These are phyloP conservation scores for Cerioporus squamosus DNA, from an alignment of 1,284 basidiomycete species.

Conservation along the genomic window DNA sequence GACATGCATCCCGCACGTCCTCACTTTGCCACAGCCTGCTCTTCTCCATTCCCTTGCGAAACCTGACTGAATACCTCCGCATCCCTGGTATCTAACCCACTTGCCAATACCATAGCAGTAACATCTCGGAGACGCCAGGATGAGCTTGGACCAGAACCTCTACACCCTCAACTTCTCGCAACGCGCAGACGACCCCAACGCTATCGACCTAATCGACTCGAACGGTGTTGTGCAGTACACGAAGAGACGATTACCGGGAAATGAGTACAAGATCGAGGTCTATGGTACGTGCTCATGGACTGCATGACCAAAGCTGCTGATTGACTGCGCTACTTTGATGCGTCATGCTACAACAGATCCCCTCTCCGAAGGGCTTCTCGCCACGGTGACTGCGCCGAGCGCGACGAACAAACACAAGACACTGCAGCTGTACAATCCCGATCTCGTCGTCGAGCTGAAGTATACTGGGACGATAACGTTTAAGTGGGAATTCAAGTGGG, in stretches of 20 bases:
- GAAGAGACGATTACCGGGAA: slow-evolving; percentile 58
- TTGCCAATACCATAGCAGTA: too few relatives aligned
- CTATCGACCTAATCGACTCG: slow-evolving; percentile 70
- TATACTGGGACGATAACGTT: slow-evolving; percentile 75
- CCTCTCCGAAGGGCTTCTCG: slow-evolving; percentile 65
- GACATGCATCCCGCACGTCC: slow-evolving; percentile 5
- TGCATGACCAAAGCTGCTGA: neutral
- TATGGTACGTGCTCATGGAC: slow-evolving; percentile 52
- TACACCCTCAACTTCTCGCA: slow-evolving; percentile 74
- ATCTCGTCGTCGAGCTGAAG: slow-evolving; percentile 68
- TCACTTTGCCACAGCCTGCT: slow-evolving; percentile 3
- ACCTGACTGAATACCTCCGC: neutral
- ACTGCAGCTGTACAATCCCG: slow-evolving; percentile 77
- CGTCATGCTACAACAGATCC: slow-evolving; percentile 51
- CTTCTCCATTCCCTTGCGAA: neutral
- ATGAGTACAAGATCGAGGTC: slow-evolving; percentile 63
- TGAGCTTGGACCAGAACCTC: slow-evolving; percentile 64
- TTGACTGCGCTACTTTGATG: neutral
- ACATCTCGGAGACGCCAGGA: neutral
- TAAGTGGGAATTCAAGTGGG: slow-evolving; percentile 81
- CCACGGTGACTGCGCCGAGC: slow-evolving; percentile 64
- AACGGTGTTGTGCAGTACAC: slow-evolving; percentile 68
- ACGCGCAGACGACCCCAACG: slow-evolving; percentile 57
- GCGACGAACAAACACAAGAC: slow-evolving; percentile 73
- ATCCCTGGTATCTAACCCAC: too few relatives aligned